These are phyloP conservation scores for Penicillium robsamsonii DNA, from an alignment of 495 filamentous ascomycete genomes.

Conservation along the genomic window DNA sequence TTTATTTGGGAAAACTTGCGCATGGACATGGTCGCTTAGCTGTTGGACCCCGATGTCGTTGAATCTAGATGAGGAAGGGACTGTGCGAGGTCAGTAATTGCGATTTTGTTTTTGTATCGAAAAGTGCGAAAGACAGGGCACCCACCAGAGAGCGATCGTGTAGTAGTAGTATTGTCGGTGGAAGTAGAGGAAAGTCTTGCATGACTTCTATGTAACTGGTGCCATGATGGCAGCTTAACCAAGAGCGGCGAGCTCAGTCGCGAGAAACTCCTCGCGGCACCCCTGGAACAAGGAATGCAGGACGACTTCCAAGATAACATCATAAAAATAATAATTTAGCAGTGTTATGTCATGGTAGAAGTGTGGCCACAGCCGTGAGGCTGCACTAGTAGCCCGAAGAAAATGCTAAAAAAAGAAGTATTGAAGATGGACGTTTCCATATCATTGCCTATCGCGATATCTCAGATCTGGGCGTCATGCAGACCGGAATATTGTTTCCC, in stretches of 20 bases:
- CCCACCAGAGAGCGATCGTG: conserved; percentile 40
- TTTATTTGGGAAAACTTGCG: conserved; percentile 74
- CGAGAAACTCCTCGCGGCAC: conserved; percentile 31
- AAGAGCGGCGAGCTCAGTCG: conserved; percentile 26
- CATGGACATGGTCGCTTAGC: conserved; percentile 73
- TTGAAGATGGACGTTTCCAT: conserved; percentile 10
- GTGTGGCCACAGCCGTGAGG: conserved; percentile 14
- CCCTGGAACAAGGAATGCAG: conserved; percentile 38
- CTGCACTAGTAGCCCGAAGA: conserved; percentile 6
- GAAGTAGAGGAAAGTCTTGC: conserved; percentile 28
- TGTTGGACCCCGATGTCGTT: conserved; percentile 96
- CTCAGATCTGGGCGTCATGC: conserved; percentile 25
- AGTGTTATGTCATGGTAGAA: conserved; percentile 27
- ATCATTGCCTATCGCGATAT: conserved; percentile 34
- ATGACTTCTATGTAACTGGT: conserved; percentile 1
- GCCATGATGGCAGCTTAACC: conserved; percentile 20
- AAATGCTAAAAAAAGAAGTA: neutral
- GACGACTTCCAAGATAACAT: conserved; percentile 34
- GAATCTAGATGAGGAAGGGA: conserved; percentile 62
- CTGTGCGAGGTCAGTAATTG: conserved; percentile 37
- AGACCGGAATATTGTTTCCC: conserved; percentile 19
- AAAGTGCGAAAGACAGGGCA: neutral
- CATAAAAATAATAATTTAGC: conserved; percentile 1
- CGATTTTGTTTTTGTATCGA: conserved; percentile 1
- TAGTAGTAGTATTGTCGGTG: conserved; percentile 20